Base-by-base conservation (phyloP, 139 green algal genomes). In the Volvox africanus region DNA sequence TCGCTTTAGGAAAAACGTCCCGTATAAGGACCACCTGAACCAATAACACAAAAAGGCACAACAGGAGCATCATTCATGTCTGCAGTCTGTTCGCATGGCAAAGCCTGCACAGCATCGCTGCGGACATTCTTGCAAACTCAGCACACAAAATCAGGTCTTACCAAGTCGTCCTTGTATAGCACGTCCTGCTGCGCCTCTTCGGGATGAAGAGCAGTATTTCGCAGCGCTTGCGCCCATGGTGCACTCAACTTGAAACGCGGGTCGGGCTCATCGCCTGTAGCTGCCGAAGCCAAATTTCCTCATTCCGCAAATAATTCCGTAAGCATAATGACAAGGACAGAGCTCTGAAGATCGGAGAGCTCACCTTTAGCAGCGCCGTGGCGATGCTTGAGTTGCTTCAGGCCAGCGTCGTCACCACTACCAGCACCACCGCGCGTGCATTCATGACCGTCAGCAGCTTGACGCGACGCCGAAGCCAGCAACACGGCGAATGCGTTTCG, bases 1-100 rank as follows among this genome's bases (percentile, higher is more conserved):
- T n/a, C 5, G 93, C 93, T 92, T 98, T 98, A 33, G 96, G 96
- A 50, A 94, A 97, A 26, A 93, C 95, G 90, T 97, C 96, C 0
- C 44, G 12, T 6, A 98, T 91, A 22, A 93, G n/a, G 33, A 98
- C 93, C 26, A 95, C 95, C 22, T 78, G 73, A 6, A 91, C 84
- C 77, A 55, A 55, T 55, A 55, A 55, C 44, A 9, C 44, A 9
- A 55, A 55, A 55, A 55, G 44, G 44, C 44, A 9, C 44, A 55
- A 9, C 44, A 55, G 44, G 44, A 55, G 9, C 44, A 9, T 9
- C 9, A 55, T 5, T 55, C 9, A 9, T 55, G 44, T 55, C 5
- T 55, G 44, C 44, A 55, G 44, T 9, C 44, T 55, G 44, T 55
- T 55, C 44, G 44, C 44, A 55, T 9, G 44, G 44, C 44, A 55